Base-by-base conservation (phyloP, 768 basidiomycete species). In the Mycena indigotica region DNA sequence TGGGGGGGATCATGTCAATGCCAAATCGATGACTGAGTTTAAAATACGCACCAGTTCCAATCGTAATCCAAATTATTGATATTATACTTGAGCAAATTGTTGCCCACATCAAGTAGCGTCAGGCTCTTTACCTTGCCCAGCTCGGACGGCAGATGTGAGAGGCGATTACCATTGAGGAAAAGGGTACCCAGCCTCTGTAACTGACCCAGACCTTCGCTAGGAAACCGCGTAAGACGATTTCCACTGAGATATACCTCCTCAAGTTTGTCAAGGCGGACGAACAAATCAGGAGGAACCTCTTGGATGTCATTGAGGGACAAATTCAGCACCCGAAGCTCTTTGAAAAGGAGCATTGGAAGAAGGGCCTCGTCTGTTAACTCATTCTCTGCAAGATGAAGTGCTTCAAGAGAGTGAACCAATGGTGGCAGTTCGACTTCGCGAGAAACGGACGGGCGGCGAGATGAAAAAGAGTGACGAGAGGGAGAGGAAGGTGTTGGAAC, bases 11-110 rank as follows among this genome's bases (percentile, higher is more conserved):
- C 28, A 32, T 10, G 29, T 38, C 53, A 52, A 55, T 38, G 5
- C 54, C 24, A 28, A 10, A 57, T 4, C 55, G 29, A 4, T 3
- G 2, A 29, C 8, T 6, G 19, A 52, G 38, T 44, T 28, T 21
- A 35, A 21, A 23, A 19, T 28, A 75, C 84, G 49, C 63, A 97
- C 96, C 97, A 98, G 70, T 99, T 98, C 95, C 95, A 98, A 74
- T 99, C 97, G 71, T 95, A 98, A 69, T 96, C 93, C 89, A 88
- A 94, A 67, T 99, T 99, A 64, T 93, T 91, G 65, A 97, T 94
- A 69, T 98, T 99, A 74, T 98, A 98, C 81, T 91, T 93, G 72
- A 99, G 77, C 52, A 85, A 72, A 70, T 99, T 99, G 70, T 88
- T 95, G 5, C 97, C 95, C 3, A 91, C 95, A 68, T 99, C 97